Base-by-base conservation (phyloP, 2,329 filamentous ascomycete species). In the Calonectria honghensis region DNA sequence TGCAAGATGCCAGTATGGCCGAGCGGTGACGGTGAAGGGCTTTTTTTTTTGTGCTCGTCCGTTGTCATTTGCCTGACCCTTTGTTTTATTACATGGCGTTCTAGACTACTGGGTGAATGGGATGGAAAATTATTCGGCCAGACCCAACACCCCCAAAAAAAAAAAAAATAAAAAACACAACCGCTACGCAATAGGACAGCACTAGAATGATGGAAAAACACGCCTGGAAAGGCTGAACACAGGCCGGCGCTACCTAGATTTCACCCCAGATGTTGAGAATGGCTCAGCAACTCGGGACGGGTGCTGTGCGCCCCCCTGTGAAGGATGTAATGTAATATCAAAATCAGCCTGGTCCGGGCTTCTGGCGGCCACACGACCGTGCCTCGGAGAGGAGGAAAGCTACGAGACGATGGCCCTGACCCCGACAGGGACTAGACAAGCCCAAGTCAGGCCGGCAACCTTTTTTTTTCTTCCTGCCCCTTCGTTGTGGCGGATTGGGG, bases 81-180 rank as follows among this genome's bases (percentile, higher is more conserved):
- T 18, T 59, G 20, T n/a, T 37, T 59, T 39, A 63, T 63, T 41
- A 63, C 24, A 10, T 50, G 45, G 27, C 45, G 61, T 65, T 50
- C 61, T 65, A 50, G 61, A 50, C 41, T 27, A 52, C 64, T 61
- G 16, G 24, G 24, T n/a, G 31, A 18, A 37, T 65, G 13, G 9
- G 14, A 31, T 39, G 31, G 71, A 41, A 68, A 63, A 51, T 63
- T 63, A 31, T 24, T 11, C 14, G 6, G 39, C 11, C 3, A 41
- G 35, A 57, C 35, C 3, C 24, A 37, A n/a, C 35, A 24, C 24
- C 24, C 24, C 24, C 24, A 1, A 24, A 32, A 71, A 72, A 6
- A 50, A 48, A 45, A 71, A 14, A 63, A 37, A 69, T 54, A 67
- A 72, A 16, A 77, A 74, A 67, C 66, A 45, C 57, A 70, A 54